A percentile compares a stretch with the other conserved stretches of the same genome.
phyloP scores from a whole-genome alignment of 176 grass and related monocot species.

The Eleusine coracana region DNA sequence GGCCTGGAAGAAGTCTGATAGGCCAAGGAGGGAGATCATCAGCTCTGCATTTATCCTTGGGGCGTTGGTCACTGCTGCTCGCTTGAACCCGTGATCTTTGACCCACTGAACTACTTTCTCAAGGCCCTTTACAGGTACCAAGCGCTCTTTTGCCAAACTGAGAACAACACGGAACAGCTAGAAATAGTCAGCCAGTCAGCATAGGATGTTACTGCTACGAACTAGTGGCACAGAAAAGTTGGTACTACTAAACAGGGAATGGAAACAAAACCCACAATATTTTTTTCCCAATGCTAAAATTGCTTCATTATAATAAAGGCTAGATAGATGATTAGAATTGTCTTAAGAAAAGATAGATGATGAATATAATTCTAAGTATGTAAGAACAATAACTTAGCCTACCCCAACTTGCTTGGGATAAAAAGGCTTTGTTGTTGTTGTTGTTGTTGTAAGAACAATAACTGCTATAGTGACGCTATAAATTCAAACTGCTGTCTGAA shows the following conservation, averaged over 20 bases:
- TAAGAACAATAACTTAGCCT: neutral
- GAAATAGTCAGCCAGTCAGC: slow-evolving; percentile 40
- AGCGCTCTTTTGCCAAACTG: slow-evolving; percentile 65
- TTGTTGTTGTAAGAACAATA: too few relatives aligned
- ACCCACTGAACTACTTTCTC: slow-evolving; percentile 23
- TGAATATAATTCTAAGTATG: too few relatives aligned
- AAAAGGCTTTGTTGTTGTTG: too few relatives aligned
- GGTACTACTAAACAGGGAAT: neutral
- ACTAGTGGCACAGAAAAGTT: neutral
- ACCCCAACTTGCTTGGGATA: too few relatives aligned
- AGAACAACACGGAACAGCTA: neutral
- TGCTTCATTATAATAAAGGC: too few relatives aligned
- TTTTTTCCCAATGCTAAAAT: too few relatives aligned
- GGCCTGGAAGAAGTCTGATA: slow-evolving; percentile 81
- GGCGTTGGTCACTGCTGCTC: neutral
- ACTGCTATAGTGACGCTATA: neutral
- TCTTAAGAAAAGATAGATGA: too few relatives aligned
- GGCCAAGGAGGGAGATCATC: slow-evolving; percentile 78
- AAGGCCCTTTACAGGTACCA: slow-evolving; percentile 75
- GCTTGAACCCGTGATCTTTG: neutral
- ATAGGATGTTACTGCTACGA: neutral
- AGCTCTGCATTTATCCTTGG: neutral
- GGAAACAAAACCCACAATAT: neutral
- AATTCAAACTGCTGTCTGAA: neutral
- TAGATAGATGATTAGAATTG: neutral